Percentiles rank a stretch among this genome's conserved stretches.
phyloP scores from a whole-genome alignment of 1,139 yeast genomes.

The Diutina neorugosa region DNA sequence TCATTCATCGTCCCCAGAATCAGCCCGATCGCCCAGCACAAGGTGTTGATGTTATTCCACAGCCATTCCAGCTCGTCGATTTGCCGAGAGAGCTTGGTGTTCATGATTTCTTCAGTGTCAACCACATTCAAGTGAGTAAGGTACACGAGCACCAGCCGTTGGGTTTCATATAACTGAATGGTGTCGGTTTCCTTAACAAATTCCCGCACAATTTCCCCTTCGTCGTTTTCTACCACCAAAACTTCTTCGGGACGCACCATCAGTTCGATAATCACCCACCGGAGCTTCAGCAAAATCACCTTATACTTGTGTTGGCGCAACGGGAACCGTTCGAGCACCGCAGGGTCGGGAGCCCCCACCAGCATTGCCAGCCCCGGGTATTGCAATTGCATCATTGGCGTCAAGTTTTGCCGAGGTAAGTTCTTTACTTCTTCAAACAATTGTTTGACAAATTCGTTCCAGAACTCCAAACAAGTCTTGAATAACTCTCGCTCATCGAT shows the following conservation, averaged over 20 bases:
- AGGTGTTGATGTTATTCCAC: conserved; percentile 92
- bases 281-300: conserved; percentile 62
- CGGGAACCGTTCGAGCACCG: conserved; percentile 59
- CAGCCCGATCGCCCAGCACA: conserved; percentile 99
- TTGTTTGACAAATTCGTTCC: conserved; percentile 75
- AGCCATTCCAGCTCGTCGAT: conserved; percentile 98
- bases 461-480: conserved; percentile 89
- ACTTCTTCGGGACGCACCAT: conserved; percentile 99
- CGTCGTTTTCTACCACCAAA: conserved; percentile 91
- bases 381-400: conserved; percentile 66
- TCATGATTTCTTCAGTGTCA: conserved; percentile 91
- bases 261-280: conserved; percentile 86
- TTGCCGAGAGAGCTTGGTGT: conserved; percentile 79
- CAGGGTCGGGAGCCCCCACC: conserved; percentile 85
- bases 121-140: conserved; percentile 90
- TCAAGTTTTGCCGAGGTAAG: conserved; percentile 57
- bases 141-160: conserved; percentile 92
- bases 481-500: conserved; percentile 94
- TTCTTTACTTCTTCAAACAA: conserved; percentile 79
- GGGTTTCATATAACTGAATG: conserved; percentile 84
- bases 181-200: conserved; percentile 96
- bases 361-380: conserved; percentile 29
- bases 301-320: conserved; percentile 78
- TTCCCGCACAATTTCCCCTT: conserved; percentile 97
- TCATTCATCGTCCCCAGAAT: conserved; percentile 98